Conservation (phyloP, 192 early-diverging fungal genomes). For the Mortierella antarctica region DNA sequence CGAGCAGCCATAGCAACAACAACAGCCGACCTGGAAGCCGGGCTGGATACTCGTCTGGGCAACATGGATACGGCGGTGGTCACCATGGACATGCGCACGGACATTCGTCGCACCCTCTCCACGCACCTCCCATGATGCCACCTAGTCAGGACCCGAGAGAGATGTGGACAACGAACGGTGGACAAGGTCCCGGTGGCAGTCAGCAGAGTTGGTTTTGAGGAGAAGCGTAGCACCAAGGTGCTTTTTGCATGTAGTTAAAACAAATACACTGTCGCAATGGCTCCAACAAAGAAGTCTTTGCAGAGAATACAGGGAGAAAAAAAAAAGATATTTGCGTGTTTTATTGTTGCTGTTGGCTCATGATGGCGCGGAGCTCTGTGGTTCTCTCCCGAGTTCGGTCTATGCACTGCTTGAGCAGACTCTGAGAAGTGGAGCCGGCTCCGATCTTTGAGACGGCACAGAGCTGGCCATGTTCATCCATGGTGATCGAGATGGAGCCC, state of each 20-base stretch:
- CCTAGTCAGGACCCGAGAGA: slow-evolving; percentile 49
- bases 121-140: slow-evolving; percentile 15
- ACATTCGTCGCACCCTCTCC: background rate
- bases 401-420: slow-evolving; percentile 59
- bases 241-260: background rate
- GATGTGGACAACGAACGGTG: slow-evolving; percentile 48
- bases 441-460: slow-evolving; percentile 69
- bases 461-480: slow-evolving; percentile 68
- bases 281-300: too few species aligned
- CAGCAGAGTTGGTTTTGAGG: slow-evolving; percentile 46
- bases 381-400: slow-evolving; percentile 58
- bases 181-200: slow-evolving; percentile 47
- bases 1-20: slow-evolving; percentile 16
- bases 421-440: slow-evolving; percentile 56
- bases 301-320: background rate
- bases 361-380: slow-evolving; percentile 29
- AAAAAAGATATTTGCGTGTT: background rate
- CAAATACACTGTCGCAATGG: background rate
- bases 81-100: slow-evolving; percentile 16
- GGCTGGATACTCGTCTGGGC: slow-evolving; percentile 22
- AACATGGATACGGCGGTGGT: slow-evolving; percentile 24
- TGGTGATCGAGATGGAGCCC: slow-evolving; percentile 64
- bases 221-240: background rate
- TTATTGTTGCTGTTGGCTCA: slow-evolving; percentile 21
- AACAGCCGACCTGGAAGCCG: slow-evolving; percentile 43